These are phyloP conservation scores for Lizonia empirigonia DNA, from an alignment of 2,329 filamentous ascomycete genomes.

Conservation along the genomic window DNA sequence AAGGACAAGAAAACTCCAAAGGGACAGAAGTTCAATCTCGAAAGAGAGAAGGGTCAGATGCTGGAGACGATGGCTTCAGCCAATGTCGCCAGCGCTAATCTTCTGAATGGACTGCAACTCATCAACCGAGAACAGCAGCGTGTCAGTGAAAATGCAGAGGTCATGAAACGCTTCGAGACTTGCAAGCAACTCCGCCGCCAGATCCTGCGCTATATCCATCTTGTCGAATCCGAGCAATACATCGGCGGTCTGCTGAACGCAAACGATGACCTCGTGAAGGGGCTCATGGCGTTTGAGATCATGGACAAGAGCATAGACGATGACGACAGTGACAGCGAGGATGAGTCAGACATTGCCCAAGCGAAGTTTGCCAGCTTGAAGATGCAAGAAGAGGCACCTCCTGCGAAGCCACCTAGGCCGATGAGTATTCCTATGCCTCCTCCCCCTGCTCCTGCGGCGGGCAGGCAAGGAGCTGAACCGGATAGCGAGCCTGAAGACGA, in stretches of 20 bases:
- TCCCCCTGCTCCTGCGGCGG: conserved; percentile 30
- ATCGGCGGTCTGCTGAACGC: conserved; percentile 89
- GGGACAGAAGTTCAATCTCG: conserved; percentile 75
- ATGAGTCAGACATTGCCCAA: conserved; percentile 48
- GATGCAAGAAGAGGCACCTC: conserved; percentile 50
- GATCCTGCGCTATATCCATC: conserved; percentile 89
- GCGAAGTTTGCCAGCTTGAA: conserved; percentile 54
- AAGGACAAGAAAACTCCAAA: conserved; percentile 58
- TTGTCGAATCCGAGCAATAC: conserved; percentile 87
- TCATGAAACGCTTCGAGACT: conserved; percentile 77
- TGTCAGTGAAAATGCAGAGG: conserved; percentile 81
- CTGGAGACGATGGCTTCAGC: conserved; percentile 87
- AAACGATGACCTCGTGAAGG: conserved; percentile 93
- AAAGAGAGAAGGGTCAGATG: conserved; percentile 85
- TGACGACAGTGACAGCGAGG: conserved; percentile 69
- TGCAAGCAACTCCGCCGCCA: conserved; percentile 86
- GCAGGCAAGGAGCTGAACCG: conserved; percentile 54
- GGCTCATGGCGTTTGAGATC: conserved; percentile 92
- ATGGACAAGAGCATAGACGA: conserved; percentile 84
- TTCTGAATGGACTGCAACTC: conserved; percentile 83
- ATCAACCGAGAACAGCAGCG: conserved; percentile 89
- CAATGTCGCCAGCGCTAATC: conserved; percentile 87
- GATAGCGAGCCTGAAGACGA: conserved; percentile 66
- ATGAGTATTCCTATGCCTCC: conserved; percentile 48
- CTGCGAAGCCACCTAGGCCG: conserved; percentile 57